phyloP scores from a whole-genome alignment of 2,329 filamentous ascomycete genomes.

The Paraphaeosphaeria sporulosa region DNA sequence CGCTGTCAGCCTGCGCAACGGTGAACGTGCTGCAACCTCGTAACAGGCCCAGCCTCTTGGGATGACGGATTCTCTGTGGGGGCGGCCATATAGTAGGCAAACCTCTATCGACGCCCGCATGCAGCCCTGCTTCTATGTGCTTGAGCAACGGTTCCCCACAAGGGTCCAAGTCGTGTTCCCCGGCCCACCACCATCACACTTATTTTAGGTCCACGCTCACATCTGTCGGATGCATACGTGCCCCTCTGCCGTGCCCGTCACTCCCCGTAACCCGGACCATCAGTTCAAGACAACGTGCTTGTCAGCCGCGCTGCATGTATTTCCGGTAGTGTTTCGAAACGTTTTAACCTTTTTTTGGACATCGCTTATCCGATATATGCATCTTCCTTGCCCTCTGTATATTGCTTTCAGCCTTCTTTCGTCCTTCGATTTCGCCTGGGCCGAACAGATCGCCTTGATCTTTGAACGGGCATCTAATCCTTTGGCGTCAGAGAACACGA shows the following conservation, averaged over 20 bases:
- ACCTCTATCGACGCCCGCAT: background rate
- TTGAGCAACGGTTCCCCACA: conserved; percentile 3
- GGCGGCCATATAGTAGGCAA: background rate
- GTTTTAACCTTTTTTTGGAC: conserved; percentile 33
- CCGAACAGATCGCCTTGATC: conserved; percentile 4
- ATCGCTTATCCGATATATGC: conserved; percentile 21
- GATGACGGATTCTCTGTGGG: background rate
- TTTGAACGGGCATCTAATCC: background rate
- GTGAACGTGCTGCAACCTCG: conserved; percentile 8
- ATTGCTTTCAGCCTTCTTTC: conserved; percentile 21
- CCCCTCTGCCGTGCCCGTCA: conserved; percentile 3
- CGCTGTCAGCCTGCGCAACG: conserved; percentile 12
- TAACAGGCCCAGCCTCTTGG: background rate
- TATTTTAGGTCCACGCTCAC: conserved; percentile 11
- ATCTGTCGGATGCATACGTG: conserved; percentile 10
- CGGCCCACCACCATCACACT: conserved; percentile 6
- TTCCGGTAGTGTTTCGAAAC: conserved; percentile 32
- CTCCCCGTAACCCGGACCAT: conserved; percentile 28
- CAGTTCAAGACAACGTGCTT: conserved; percentile 26
- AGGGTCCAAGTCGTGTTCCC: conserved; percentile 1
- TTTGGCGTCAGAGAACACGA: background rate
- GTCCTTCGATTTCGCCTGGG: conserved; percentile 4
- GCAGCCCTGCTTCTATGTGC: background rate
- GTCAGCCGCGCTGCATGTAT: conserved; percentile 23
- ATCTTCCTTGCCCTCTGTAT: conserved; percentile 24